Evolutionary conservation across 2,329 filamentous ascomycete genomes (phyloP).

Genomic region (Aureobasidium sp.): DNA sequence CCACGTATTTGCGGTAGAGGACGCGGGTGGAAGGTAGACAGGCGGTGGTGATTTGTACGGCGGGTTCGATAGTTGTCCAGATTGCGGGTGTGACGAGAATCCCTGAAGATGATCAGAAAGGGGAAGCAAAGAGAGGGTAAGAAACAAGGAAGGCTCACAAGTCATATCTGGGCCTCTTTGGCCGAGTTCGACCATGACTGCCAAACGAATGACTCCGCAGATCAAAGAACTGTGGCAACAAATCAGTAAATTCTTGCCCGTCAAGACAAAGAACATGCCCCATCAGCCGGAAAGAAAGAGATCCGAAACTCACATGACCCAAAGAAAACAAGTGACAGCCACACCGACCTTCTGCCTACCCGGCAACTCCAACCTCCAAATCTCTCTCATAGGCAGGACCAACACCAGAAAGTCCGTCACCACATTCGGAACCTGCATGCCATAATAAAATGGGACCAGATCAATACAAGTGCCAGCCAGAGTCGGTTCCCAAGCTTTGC

Average conservation of each 20-base stretch:
- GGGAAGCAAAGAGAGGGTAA: neutral
- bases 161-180: conserved; percentile 15
- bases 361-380: conserved; percentile 12
- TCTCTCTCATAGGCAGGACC: conserved; percentile 17
- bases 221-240: neutral
- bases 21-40: conserved; percentile 17
- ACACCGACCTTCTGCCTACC: conserved; percentile 16
- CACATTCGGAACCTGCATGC: conserved; percentile 21
- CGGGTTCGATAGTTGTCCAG: conserved; percentile 21
- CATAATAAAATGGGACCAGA: conserved; percentile 20
- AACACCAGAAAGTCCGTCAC: conserved; percentile 19
- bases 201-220: conserved; percentile 19
- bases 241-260: neutral
- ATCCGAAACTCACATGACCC: conserved; percentile 10
- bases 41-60: conserved; percentile 19
- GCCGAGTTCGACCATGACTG: conserved; percentile 15
- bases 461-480: conserved; percentile 12
- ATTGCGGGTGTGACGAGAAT: conserved; percentile 18
- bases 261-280: neutral
- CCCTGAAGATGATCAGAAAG: neutral
- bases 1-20: neutral
- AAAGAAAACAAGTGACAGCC: neutral
- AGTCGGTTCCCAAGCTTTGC: conserved; percentile 14
- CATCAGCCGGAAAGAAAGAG: too few relatives aligned
- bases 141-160: conserved; percentile 15